Conservation (phyloP, 495 filamentous ascomycete species). For the Chaetomium cochliodes region DNA sequence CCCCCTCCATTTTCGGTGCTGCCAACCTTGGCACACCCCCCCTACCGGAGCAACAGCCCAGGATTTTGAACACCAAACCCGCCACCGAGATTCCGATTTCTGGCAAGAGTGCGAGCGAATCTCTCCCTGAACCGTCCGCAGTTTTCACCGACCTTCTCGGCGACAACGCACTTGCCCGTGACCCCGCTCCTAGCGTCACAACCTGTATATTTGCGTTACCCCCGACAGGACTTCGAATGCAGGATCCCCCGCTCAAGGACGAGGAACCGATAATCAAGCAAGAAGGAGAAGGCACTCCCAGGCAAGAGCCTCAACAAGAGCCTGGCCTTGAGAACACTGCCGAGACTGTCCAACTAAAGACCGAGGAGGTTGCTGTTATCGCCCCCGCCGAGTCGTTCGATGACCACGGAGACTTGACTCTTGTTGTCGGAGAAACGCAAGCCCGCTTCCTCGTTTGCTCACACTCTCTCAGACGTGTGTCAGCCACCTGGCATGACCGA, state of each 20-base stretch:
- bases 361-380: not conserved
- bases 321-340: not conserved
- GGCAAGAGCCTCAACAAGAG: not conserved
- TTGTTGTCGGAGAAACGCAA: not conserved
- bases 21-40: no score
- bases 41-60: no score
- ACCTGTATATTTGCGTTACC: no score
- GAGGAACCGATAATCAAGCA: not conserved
- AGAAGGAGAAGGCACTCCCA: not conserved
- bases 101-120: not conserved
- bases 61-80: no score
- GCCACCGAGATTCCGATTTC: no score
- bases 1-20: no score
- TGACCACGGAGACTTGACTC: not conserved
- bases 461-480: not conserved
- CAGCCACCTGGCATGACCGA: not conserved
- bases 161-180: no score
- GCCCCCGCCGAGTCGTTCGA: not conserved
- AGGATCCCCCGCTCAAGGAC: not conserved
- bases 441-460: constrained; percentile 3
- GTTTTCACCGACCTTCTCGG: not conserved
- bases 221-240: no score
- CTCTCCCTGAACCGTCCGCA: not conserved
- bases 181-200: no score
- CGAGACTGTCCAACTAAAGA: not conserved